Base-by-base conservation (phyloP, 176 grass and related monocot species). In the Bromus sterilis region DNA sequence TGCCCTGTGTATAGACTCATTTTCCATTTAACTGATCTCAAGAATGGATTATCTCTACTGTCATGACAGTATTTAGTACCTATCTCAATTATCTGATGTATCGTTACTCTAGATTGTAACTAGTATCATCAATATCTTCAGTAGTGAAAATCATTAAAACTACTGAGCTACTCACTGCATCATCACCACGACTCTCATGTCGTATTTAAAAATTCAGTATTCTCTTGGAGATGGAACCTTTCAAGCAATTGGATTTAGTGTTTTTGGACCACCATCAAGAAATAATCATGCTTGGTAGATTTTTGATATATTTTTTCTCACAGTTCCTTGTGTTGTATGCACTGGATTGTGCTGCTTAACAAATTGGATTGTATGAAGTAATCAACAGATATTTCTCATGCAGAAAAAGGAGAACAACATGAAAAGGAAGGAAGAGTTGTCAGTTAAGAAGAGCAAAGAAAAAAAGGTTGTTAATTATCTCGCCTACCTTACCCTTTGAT, bases 371-470 rank as follows among this genome's bases (percentile, higher is more conserved):
- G 2, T 14, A 32, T 75, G 23, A 71, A 59, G 6, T 60, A 31
- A 29, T 30, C 30, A 35, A 76, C 21, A 30, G 77, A 62, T 33
- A 13, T 11, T 8, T 60, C 30, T 66, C 33, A n/a, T 81, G 56
- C 84, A 93, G 91, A 93, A 71, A 85, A 93, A 93, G 44, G 91
- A 93, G 60, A 89, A 28, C 53, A 77, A 36, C 59, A 93, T 87
- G 84, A 93, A 77, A 82, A 89, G 81, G 87, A 93, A 87, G 79
- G 91, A 93, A n/a, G 91, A 93, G 24, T 74, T 89, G 79, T n/a
- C n/a, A n/a, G 28, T 85, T 30, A 87, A 81, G 78, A 93, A 87
- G 87, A 89, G 55, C 81, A 93, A 87, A 89, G 91, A 89, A 81
- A 93, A 93, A 61, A 93, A 93, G 87, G 91, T 93, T 55, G 23